phyloP scores from a whole-genome alignment of 805 yeast genomes.

The Yamadazyma scolyti region DNA sequence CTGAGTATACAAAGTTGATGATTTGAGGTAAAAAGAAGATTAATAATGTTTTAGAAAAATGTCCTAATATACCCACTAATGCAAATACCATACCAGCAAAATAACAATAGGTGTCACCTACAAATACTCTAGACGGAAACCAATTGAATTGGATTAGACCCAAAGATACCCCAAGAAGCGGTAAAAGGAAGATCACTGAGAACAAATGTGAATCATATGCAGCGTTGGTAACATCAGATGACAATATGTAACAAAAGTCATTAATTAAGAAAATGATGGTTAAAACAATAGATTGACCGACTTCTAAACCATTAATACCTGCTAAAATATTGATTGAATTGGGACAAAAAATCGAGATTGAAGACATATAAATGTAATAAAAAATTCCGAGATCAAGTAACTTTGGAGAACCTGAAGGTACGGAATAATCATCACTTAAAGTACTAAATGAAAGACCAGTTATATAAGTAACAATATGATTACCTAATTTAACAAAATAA shows the following conservation, averaged over 20 bases:
- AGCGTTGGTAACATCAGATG: conserved; percentile 35
- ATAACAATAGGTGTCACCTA: conserved; percentile 97
- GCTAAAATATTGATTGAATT: conserved; percentile 94
- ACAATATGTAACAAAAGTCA: conserved; percentile 65
- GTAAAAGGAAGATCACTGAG: conserved; percentile 74
- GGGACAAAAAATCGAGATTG: conserved; percentile 91
- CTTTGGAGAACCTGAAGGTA: conserved; percentile 37
- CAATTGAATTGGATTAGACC: conserved; percentile 77
- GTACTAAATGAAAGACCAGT: conserved; percentile 40
- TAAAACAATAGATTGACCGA: conserved; percentile 85
- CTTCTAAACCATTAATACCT: conserved; percentile 95
- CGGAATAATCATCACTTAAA: conserved; percentile 27
- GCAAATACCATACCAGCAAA: conserved; percentile 99
- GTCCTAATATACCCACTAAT: conserved; percentile 92
- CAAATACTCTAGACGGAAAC: conserved; percentile 91
- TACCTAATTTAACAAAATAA: conserved; percentile 22
- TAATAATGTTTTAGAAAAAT: conserved; percentile 88
- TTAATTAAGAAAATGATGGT: conserved; percentile 69
- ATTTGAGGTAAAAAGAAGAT: conserved; percentile 89
- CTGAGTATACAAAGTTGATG: conserved; percentile 80
- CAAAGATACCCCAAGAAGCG: conserved; percentile 80
- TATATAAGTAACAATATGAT: conserved; percentile 24
- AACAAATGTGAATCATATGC: conserved; percentile 81
- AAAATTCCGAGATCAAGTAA: conserved; percentile 72
- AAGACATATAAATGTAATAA: conserved; percentile 87